A percentile compares a stretch with the other conserved stretches of the same genome.
phyloP scores from a whole-genome alignment of 768 basidiomycete species.

The Tylopilus felleus region DNA sequence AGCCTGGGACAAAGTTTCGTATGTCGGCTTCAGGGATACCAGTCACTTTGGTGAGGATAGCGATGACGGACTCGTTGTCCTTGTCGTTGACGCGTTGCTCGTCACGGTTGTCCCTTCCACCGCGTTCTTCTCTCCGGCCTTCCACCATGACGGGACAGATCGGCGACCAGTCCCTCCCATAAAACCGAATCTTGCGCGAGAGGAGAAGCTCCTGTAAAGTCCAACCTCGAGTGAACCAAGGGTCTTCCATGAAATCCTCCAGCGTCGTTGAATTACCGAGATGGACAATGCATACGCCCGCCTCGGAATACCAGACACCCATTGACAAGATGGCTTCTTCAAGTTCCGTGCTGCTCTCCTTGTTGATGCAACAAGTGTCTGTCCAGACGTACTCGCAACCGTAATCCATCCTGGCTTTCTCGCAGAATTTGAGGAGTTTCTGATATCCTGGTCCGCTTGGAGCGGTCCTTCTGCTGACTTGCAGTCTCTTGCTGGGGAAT shows the following conservation, averaged over 20 bases:
- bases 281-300: constrained; percentile 22
- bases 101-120: constrained; percentile 2
- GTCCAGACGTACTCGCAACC: constrained; percentile 28
- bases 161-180: constrained; percentile 23
- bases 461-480: constrained; percentile 9
- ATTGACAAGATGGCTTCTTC: constrained; percentile 27
- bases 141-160: constrained; percentile 15
- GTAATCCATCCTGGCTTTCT: constrained; percentile 24
- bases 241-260: constrained; percentile 22
- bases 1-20: constrained; percentile 18
- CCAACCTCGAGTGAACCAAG: constrained; percentile 26
- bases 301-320: constrained; percentile 24
- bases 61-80: constrained; percentile 16
- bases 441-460: constrained; percentile 23
- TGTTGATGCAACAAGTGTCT: constrained; percentile 29
- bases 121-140: constrained; percentile 16
- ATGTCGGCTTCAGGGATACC: constrained; percentile 22
- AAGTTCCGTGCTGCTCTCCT: constrained; percentile 25
- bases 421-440: constrained; percentile 27
- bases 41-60: constrained; percentile 16
- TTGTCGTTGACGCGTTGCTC: constrained; percentile 25
- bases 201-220: constrained; percentile 24
- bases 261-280: constrained; percentile 19
- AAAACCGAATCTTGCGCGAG: constrained; percentile 23
- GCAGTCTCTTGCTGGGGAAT: constrained; percentile 13